Conservation (phyloP, 805 yeast genomes). For the Pichia scutulata region DNA sequence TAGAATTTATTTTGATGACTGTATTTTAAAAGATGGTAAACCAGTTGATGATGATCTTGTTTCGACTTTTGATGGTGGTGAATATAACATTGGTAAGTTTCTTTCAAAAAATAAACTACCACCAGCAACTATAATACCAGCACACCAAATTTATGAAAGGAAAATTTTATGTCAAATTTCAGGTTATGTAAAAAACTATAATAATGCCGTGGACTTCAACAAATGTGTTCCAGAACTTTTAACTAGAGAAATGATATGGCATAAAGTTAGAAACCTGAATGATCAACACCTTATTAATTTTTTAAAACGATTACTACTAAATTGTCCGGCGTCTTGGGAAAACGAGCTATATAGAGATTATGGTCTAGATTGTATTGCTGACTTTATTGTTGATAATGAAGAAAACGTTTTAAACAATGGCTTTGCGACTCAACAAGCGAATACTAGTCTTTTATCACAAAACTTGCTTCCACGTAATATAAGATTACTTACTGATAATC, state of each 20-base stretch:
- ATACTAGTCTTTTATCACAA: neutral
- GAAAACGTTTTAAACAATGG: neutral
- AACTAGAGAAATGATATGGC: constrained; percentile 6
- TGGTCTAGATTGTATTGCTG: constrained; percentile 7
- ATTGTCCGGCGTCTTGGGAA: constrained; percentile 13
- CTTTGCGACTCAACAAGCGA: neutral
- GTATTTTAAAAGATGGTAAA: constrained; percentile 4
- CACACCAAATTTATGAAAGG: constrained; percentile 11
- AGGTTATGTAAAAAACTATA: constrained; percentile 14
- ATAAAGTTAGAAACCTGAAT: constrained; percentile 3
- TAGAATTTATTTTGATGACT: constrained; percentile 4
- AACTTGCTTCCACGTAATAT: neutral
- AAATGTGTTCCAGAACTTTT: constrained; percentile 10
- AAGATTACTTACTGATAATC: neutral
- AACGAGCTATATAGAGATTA: constrained; percentile 10
- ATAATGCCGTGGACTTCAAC: constrained; percentile 16
- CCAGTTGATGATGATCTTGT: constrained; percentile 6
- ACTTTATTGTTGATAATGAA: neutral
- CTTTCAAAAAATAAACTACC: constrained; percentile 3
- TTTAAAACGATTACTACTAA: constrained; percentile 12
- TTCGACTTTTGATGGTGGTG: constrained; percentile 11
- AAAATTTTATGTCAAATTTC: constrained; percentile 17
- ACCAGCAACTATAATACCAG: constrained; percentile 11
- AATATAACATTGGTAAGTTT: constrained; percentile 6
- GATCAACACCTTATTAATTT: constrained; percentile 14